Conservation (phyloP, 352 stramenopile species). For the Lagenidium sp. region DNA sequence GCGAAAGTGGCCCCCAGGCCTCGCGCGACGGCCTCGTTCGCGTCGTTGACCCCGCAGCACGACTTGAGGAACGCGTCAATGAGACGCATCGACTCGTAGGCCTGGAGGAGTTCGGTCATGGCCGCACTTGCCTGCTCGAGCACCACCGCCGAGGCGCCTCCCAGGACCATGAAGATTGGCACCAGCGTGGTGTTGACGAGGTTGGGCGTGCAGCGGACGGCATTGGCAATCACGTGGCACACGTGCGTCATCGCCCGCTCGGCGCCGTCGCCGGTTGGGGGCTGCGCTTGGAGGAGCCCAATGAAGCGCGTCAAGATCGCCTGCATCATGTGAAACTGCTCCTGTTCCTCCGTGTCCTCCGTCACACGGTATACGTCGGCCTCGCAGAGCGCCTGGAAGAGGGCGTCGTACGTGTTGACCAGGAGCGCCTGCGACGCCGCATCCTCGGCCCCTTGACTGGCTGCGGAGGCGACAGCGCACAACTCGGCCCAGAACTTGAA, state of each 20-base stretch:
- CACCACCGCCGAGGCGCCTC: slow-evolving; percentile 7
- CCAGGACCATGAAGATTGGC: slow-evolving; percentile 52
- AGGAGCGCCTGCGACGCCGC: slow-evolving; percentile 15
- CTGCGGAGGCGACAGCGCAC: slow-evolving; percentile 43
- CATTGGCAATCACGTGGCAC: slow-evolving; percentile 46
- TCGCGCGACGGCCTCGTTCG: slow-evolving; percentile 6
- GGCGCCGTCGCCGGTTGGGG: background rate
- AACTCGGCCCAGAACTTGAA: slow-evolving; percentile 87
- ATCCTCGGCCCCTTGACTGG: slow-evolving; percentile 22
- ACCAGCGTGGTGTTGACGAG: slow-evolving; percentile 55
- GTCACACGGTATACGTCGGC: slow-evolving; percentile 79
- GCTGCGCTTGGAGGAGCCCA: slow-evolving; percentile 8
- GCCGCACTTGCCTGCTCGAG: slow-evolving; percentile 17
- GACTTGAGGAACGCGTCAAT: slow-evolving; percentile 50
- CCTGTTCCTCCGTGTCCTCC: slow-evolving; percentile 73
- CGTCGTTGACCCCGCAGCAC: slow-evolving; percentile 17
- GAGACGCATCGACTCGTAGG: slow-evolving; percentile 82
- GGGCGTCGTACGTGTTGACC: slow-evolving; percentile 29
- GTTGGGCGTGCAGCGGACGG: slow-evolving; percentile 68
- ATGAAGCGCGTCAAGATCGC: slow-evolving; percentile 53
- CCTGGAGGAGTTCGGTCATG: slow-evolving; percentile 49
- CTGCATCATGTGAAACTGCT: slow-evolving; percentile 78
- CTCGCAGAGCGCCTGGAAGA: slow-evolving; percentile 59
- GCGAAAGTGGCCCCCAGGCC: slow-evolving; percentile 47
- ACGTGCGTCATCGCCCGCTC: slow-evolving; percentile 8